Conservation (phyloP, 176 grass and related monocot species). For the Aegilops bicornis region DNA sequence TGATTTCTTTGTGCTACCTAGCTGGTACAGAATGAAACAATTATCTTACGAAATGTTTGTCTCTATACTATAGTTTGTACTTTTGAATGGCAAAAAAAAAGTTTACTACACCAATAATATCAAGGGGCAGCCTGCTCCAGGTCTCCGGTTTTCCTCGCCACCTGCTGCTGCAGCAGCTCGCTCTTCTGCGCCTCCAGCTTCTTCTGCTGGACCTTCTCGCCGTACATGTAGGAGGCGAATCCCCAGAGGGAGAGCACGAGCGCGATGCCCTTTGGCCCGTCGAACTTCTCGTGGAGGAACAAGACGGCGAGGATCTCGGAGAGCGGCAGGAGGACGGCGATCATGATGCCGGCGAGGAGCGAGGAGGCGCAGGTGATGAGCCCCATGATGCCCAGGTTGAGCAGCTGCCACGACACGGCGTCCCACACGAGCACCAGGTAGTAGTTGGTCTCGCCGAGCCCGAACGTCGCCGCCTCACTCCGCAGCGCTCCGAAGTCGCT, state of each 20-base stretch:
- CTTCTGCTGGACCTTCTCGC: slow-evolving; percentile 47
- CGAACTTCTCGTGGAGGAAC: slow-evolving; percentile 83
- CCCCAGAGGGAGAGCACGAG: slow-evolving; percentile 71
- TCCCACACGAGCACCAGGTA: slow-evolving; percentile 55
- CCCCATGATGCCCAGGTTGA: slow-evolving; percentile 60
- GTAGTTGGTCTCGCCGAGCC: slow-evolving; percentile 58
- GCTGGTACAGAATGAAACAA: slow-evolving; percentile 10
- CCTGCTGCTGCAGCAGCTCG: not conserved
- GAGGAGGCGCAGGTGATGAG: slow-evolving; percentile 60
- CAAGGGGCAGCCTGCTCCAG: slow-evolving; percentile 17
- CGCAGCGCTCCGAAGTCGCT: slow-evolving; percentile 56
- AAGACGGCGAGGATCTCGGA: slow-evolving; percentile 55
- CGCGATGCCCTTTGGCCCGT: slow-evolving; percentile 49
- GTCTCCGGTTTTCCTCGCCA: slow-evolving; percentile 17
- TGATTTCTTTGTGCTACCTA: not conserved
- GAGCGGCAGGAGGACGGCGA: slow-evolving; percentile 54
- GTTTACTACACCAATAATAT: not conserved
- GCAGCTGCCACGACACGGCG: slow-evolving; percentile 60
- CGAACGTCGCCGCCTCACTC: slow-evolving; percentile 57
- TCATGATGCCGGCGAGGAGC: slow-evolving; percentile 68
- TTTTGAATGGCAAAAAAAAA: not conserved
- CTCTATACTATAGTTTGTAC: no score
- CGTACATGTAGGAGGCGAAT: slow-evolving; percentile 17
- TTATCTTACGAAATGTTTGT: not conserved
- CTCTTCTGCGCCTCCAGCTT: slow-evolving; percentile 8